Percentiles rank a stretch among this genome's conserved stretches.
phyloP scores from a whole-genome alignment of 805 yeast genomes.

The Wickerhamomyces canadensis region DNA sequence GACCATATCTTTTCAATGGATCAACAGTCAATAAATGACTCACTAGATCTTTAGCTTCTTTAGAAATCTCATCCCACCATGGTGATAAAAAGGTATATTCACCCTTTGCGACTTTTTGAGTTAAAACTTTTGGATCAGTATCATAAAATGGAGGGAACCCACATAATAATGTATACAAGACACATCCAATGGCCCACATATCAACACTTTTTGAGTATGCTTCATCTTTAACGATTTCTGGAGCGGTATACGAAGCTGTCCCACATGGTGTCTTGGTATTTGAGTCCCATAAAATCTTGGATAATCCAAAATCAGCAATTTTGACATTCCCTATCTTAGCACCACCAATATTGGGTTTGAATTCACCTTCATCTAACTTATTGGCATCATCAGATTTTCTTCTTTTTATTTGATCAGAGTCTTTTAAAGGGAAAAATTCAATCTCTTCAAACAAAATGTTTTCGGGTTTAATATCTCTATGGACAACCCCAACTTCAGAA shows the following conservation, averaged over 20 bases:
- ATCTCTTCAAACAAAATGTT: conserved; percentile 64
- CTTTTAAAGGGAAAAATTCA: conserved; percentile 42
- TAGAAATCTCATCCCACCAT: conserved; percentile 87
- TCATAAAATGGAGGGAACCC: conserved; percentile 98
- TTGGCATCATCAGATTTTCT: conserved; percentile 64
- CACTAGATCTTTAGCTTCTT: conserved; percentile 85
- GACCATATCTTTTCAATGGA: conserved; percentile 72
- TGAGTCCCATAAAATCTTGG: conserved; percentile 73
- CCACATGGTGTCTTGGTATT: conserved; percentile 98
- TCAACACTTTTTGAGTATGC: conserved; percentile 90
- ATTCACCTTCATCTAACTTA: conserved; percentile 85
- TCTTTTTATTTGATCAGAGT: conserved; percentile 29
- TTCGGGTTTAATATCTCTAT: conserved; percentile 81
- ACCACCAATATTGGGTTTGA: conserved; percentile 76
- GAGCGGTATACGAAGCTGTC: conserved; percentile 97
- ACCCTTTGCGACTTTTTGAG: conserved; percentile 64
- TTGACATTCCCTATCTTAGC: conserved; percentile 89
- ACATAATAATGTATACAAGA: conserved; percentile 84
- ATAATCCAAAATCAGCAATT: conserved; percentile 92
- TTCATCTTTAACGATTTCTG: conserved; percentile 94
- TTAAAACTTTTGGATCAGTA: conserved; percentile 63
- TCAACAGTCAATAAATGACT: conserved; percentile 74
- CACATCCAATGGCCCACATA: conserved; percentile 99
- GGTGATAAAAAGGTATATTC: conserved; percentile 69
- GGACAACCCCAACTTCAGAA: conserved; percentile 70